These are phyloP conservation scores for Cucumis sativus DNA, from an alignment of 306 rosid species.

Conservation along the genomic window Cucumber_9930_V3 NC_026660.2:30693501-30694000, in stretches of 20 bases:
- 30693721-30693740: neutral
- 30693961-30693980: neutral
- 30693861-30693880: neutral
- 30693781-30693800: neutral
- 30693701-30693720: neutral
- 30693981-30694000: neutral
- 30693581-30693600: neutral
- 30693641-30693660: neutral
- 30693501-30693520: neutral
- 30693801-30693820: neutral
- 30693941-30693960: neutral
- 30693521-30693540: neutral
- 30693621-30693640: neutral
- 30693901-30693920: slow-evolving; percentile 6
- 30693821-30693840: neutral
- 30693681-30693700: neutral
- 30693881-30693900: neutral
- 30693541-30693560: neutral
- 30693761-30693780: neutral
- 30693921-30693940: neutral
- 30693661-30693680: neutral
- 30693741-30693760: neutral
- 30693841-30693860: neutral
- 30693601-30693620: neutral
- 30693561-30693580: neutral